Evolutionary conservation across 345 rosid genomes (phyloP), one percentile per base, ranked within the genome.

Genomic region (Adansonia digitata): DNA sequence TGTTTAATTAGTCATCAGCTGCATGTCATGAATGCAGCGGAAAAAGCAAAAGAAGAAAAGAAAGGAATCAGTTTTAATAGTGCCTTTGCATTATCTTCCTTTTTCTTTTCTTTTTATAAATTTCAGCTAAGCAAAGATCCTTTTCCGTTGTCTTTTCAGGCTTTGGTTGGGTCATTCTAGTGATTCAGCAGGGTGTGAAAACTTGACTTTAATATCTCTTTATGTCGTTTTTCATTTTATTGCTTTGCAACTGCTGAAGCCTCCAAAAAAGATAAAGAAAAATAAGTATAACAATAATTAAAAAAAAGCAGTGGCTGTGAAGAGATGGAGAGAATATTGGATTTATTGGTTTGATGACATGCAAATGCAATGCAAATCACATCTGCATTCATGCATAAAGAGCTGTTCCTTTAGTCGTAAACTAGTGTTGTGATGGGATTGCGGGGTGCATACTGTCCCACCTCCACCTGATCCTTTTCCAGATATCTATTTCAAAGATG

Each of bases 141-240:
- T 40, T 40, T 64, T 22, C 49, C 7, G 3, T 35, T 20, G 49
- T 65, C 69, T 20, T 42, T 39, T 11, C 31, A 40, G 42, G 39
- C 24, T 31, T 29, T 29, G 17, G 42, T 31, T 22, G 42, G 66
- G 66, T 61, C 66, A 61, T 61, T 61, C 18, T 12, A 27, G 40
- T 60, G 69, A 63, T 18, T 18, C 1, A 43, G 13, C 4, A 39
- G 17, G 71, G 69, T 64, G 69, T 64, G 49, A 39, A 64, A 64
- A 15, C 29, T 37, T 64, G 69, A 64, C 69, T 35, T 39, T 64
- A n/a, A n/a, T 65, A 65, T 12, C 49, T 65, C 69, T 64, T 63
- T 60, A 24, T 56, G 65, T 60, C 39, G 34, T 60, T 60, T 60
- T 7, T 60, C 31, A 2, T 12, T 29, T 35, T 39, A 37, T 63